A percentile compares a stretch with the other conserved stretches of the same genome.
These are phyloP conservation scores for Amylocystis lapponica DNA, from an alignment of 768 basidiomycete genomes.

Conservation along the genomic window DNA sequence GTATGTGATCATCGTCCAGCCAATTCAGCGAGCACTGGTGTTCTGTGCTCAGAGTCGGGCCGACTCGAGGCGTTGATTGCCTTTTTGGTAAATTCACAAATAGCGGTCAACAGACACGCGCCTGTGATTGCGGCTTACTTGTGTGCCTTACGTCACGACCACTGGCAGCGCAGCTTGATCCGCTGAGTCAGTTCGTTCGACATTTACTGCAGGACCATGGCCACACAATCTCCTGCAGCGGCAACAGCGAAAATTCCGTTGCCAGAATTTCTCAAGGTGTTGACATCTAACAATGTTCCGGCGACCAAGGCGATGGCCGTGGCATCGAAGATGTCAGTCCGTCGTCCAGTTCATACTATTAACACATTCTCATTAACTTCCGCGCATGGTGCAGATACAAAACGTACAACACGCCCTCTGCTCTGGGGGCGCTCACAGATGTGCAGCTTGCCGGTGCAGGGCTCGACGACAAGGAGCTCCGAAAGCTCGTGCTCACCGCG, in stretches of 20 bases:
- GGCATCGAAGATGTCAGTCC: slow-evolving; percentile 60
- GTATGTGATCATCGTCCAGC: slow-evolving; percentile 87
- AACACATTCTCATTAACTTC: too few species aligned
- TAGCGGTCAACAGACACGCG: slow-evolving; percentile 3
- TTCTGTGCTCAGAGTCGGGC: background rate
- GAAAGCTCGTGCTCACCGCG: slow-evolving; percentile 54
- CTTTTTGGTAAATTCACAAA: slow-evolving; percentile 7
- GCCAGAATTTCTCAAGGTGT: slow-evolving; percentile 60
- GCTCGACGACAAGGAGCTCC: slow-evolving; percentile 56
- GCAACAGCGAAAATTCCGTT: slow-evolving; percentile 52
- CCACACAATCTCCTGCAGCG: too few species aligned
- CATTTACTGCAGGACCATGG: background rate
- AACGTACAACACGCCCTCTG: slow-evolving; percentile 53
- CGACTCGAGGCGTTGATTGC: slow-evolving; percentile 8
- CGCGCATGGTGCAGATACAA: slow-evolving; percentile 57
- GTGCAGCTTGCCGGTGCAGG: slow-evolving; percentile 52
- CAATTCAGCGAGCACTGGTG: background rate
- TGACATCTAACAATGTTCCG: slow-evolving; percentile 52
- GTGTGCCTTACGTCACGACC: background rate
- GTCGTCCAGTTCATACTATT: background rate
- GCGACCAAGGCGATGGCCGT: slow-evolving; percentile 64
- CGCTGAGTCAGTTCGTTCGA: background rate
- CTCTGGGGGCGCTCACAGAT: slow-evolving; percentile 55
- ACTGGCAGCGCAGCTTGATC: background rate
- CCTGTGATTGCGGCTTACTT: background rate